These are phyloP conservation scores for Suhomyces taliae DNA, from an alignment of 1,139 yeast genomes.

Conservation along the genomic window DNA sequence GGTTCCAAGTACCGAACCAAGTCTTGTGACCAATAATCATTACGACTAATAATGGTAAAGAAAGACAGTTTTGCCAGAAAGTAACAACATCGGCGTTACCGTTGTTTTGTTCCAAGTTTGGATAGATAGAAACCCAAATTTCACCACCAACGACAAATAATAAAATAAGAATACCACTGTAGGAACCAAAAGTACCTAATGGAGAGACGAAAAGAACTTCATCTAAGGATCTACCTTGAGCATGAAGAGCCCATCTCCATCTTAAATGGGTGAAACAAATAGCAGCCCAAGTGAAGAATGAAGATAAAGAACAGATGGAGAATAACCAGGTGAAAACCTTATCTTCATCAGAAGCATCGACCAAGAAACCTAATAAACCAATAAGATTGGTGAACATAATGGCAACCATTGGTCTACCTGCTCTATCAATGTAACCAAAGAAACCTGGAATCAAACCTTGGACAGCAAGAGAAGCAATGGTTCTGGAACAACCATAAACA, in stretches of 20 bases:
- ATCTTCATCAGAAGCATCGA: conserved; percentile 46
- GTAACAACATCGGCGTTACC: conserved; percentile 26
- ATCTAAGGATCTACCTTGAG: conserved; percentile 44
- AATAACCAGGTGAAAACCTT: conserved; percentile 64
- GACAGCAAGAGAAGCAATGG: conserved; percentile 54
- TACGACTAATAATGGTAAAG: conserved; percentile 48
- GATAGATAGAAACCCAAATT: conserved; percentile 48
- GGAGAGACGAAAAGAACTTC: conserved; percentile 51
- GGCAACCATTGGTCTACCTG: conserved; percentile 59
- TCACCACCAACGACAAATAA: conserved; percentile 46
- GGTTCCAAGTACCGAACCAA: conserved; percentile 19
- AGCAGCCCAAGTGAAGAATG: conserved; percentile 59
- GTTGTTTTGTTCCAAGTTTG: conserved; percentile 29
- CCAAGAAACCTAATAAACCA: conserved; percentile 65
- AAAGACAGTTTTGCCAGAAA: conserved; percentile 50
- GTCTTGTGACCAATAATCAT: conserved; percentile 31
- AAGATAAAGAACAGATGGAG: conserved; percentile 61
- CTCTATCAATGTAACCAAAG: conserved; percentile 55
- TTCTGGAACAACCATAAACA: conserved; percentile 56
- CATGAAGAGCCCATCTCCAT: conserved; percentile 50
- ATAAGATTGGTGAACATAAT: conserved; percentile 49
- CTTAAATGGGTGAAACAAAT: conserved; percentile 52
- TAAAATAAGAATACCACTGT: conserved; percentile 43
- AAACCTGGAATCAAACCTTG: conserved; percentile 45
- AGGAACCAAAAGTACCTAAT: conserved; percentile 50